phyloP scores from a whole-genome alignment of 768 basidiomycete genomes.

The Exidia glandulosa region DNA sequence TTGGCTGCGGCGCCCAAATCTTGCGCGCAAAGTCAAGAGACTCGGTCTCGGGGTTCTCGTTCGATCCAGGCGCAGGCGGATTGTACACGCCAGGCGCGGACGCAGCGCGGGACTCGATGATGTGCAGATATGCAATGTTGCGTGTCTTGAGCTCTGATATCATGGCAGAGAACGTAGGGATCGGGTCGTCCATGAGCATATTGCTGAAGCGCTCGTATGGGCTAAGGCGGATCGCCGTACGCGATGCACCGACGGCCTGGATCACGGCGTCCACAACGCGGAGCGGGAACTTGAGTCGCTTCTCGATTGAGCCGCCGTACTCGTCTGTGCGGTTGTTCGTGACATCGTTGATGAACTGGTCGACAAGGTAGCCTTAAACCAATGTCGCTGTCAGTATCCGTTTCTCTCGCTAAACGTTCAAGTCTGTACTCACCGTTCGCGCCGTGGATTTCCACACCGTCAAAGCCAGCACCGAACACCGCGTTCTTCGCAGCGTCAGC shows the following conservation, averaged over 20 bases:
- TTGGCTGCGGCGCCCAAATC: background rate
- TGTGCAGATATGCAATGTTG: constrained; percentile 38
- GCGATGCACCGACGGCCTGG: constrained; percentile 40
- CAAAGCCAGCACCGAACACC: constrained; percentile 55
- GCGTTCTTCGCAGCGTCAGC: constrained; percentile 46
- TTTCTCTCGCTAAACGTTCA: background rate
- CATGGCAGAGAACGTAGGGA: constrained; percentile 42
- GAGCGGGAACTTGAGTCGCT: constrained; percentile 43
- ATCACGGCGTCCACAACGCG: constrained; percentile 44
- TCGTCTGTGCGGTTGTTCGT: constrained; percentile 49
- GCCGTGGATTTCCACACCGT: constrained; percentile 40
- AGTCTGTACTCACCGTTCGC: constrained; percentile 17
- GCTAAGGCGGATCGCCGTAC: constrained; percentile 43
- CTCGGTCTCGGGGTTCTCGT: background rate
- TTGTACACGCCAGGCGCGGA: background rate
- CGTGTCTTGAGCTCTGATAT: constrained; percentile 30
- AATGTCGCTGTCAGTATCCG: background rate
- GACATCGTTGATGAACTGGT: constrained; percentile 51
- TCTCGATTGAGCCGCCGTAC: constrained; percentile 59
- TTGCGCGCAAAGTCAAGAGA: background rate
- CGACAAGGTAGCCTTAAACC: constrained; percentile 29
- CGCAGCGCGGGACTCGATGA: constrained; percentile 25
- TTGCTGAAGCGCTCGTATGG: constrained; percentile 17
- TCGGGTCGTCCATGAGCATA: constrained; percentile 25
- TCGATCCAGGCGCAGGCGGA: background rate